phyloP scores from a whole-genome alignment of 345 rosid genomes.

The Citrus medica region DNA sequence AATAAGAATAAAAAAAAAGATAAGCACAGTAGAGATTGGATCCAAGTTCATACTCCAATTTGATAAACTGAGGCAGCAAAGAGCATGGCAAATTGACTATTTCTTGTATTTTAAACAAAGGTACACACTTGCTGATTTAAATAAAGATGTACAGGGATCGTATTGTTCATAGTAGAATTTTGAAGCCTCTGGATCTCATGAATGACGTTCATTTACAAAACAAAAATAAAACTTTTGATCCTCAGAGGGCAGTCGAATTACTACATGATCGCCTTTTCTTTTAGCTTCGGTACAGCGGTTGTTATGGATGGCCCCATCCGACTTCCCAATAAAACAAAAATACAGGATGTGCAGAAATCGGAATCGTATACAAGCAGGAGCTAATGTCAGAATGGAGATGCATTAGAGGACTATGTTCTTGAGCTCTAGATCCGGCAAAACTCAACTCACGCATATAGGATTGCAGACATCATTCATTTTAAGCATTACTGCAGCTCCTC shows the following conservation, averaged over 20 bases:
- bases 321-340: not conserved
- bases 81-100: not conserved
- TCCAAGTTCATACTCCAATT: not conserved
- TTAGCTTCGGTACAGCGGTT: not conserved
- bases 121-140: not conserved
- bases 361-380: not conserved
- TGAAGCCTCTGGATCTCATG: not conserved
- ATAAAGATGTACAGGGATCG: not conserved
- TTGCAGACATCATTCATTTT: not conserved
- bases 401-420: not conserved
- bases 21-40: not conserved
- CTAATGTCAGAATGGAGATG: not conserved
- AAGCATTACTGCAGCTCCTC: constrained; percentile 35
- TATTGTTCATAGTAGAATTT: not conserved
- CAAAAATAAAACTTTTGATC: not conserved
- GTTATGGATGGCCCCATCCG: not conserved
- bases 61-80: not conserved
- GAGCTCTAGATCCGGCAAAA: not conserved
- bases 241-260: not conserved
- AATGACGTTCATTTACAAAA: not conserved
- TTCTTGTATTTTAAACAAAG: not conserved
- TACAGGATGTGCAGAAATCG: not conserved
- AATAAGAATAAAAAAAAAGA: no score
- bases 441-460: not conserved
- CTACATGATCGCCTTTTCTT: not conserved